Conservation (phyloP, 1,284 basidiomycete species). For the Pholiota adiposa region DNA sequence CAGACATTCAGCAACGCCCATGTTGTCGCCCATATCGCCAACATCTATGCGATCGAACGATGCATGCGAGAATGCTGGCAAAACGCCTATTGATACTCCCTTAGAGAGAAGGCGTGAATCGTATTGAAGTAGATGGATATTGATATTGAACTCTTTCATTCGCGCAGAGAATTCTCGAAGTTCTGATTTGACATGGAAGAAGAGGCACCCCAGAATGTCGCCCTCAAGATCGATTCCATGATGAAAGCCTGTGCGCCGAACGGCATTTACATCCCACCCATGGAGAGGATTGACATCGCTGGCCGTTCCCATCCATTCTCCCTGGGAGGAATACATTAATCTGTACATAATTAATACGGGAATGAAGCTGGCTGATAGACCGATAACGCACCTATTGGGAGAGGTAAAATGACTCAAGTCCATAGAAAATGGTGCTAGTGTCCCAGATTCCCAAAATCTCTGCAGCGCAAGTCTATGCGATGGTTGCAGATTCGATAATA, state of each 20-base stretch:
- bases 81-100: constrained; percentile 39
- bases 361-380: neutral
- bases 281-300: constrained; percentile 38
- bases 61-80: constrained; percentile 40
- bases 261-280: constrained; percentile 41
- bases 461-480: constrained; percentile 40
- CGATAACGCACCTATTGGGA: constrained; percentile 40
- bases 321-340: constrained; percentile 41
- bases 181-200: constrained; percentile 48
- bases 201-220: constrained; percentile 47
- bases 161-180: constrained; percentile 43
- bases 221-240: constrained; percentile 35
- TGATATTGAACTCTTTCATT: constrained; percentile 40
- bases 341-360: constrained; percentile 24
- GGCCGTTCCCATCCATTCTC: constrained; percentile 39
- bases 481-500: constrained; percentile 37
- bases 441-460: constrained; percentile 41
- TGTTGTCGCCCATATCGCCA: constrained; percentile 38
- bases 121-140: constrained; percentile 45
- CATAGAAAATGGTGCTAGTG: constrained; percentile 42
- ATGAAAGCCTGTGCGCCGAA: constrained; percentile 34
- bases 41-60: constrained; percentile 46
- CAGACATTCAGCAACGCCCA: constrained; percentile 37
- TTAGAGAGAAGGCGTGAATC: constrained; percentile 42
- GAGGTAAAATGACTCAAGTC: constrained; percentile 37